Evolutionary conservation across 1,284 basidiomycete genomes (phyloP).

Genomic region (Malassezia sympodialis): DNA sequence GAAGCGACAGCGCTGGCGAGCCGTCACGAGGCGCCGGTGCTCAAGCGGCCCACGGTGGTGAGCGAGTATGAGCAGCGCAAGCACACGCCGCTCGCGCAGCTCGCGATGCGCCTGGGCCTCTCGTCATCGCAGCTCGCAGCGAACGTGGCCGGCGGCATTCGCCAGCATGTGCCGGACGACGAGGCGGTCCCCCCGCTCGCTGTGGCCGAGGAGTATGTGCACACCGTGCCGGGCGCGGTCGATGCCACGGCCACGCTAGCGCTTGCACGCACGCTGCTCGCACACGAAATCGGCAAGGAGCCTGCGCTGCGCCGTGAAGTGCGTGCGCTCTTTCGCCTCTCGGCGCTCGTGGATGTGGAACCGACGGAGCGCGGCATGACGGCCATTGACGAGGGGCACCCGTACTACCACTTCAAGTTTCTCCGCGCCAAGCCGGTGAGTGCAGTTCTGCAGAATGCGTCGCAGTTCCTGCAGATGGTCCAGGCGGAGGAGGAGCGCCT

Average conservation of each 20-base stretch:
- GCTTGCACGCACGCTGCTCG: slow-evolving; percentile 68
- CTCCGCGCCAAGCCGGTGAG: slow-evolving; percentile 67
- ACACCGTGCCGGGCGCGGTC: slow-evolving; percentile 22
- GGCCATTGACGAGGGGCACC: slow-evolving; percentile 81
- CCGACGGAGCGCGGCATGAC: slow-evolving; percentile 83
- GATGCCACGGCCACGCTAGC: slow-evolving; percentile 30
- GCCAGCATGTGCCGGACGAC: slow-evolving; percentile 58
- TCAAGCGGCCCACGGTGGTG: slow-evolving; percentile 73
- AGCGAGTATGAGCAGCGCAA: slow-evolving; percentile 77
- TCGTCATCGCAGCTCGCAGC: slow-evolving; percentile 66
- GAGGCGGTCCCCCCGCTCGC: slow-evolving; percentile 23
- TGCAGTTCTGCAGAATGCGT: slow-evolving; percentile 54
- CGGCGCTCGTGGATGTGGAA: slow-evolving; percentile 68
- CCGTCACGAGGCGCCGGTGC: slow-evolving; percentile 34
- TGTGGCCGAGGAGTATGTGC: slow-evolving; percentile 42
- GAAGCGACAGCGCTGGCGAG: slow-evolving; percentile 30
- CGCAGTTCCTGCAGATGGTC: slow-evolving; percentile 84
- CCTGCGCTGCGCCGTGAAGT: slow-evolving; percentile 74
- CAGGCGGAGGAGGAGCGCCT: slow-evolving; percentile 79
- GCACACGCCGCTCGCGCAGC: slow-evolving; percentile 62
- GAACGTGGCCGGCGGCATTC: slow-evolving; percentile 60
- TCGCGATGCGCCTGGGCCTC: slow-evolving; percentile 73
- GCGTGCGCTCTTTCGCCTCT: slow-evolving; percentile 64
- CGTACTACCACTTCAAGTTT: slow-evolving; percentile 93
- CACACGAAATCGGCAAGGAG: slow-evolving; percentile 85